Conservation (phyloP, 495 filamentous ascomycete genomes). For the Hyaloscypha hepaticicola region DNA sequence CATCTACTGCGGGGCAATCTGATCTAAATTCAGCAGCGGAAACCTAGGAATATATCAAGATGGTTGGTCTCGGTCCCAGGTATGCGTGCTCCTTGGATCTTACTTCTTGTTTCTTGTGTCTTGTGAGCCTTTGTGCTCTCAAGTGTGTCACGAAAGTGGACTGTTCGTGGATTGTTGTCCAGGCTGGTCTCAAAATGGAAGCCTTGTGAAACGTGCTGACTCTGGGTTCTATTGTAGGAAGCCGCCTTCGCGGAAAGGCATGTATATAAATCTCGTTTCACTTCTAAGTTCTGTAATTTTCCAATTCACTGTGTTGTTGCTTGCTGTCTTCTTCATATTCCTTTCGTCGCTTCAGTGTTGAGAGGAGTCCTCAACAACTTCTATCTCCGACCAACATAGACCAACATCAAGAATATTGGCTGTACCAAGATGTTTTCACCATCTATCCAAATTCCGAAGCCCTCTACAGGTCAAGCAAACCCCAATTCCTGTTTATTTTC, state of each 20-base stretch:
- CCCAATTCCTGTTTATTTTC: background rate
- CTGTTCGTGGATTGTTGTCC: background rate
- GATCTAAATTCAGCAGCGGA: background rate
- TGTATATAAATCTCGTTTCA: constrained; percentile 36
- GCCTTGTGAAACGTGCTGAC: background rate
- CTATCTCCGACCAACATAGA: background rate
- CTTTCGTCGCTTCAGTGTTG: background rate
- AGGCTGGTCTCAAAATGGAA: background rate
- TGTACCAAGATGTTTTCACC: background rate
- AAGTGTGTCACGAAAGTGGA: background rate
- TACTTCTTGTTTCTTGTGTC: background rate
- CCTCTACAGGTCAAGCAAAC: background rate
- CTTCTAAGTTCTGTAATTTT: constrained; percentile 18
- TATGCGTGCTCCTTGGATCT: background rate
- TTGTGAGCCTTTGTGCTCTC: background rate
- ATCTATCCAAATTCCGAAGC: background rate
- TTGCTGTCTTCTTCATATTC: background rate
- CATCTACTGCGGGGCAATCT: background rate
- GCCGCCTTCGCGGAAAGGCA: constrained; percentile 75
- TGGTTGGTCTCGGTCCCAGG: constrained; percentile 70
- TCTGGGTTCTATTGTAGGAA: constrained; percentile 41
- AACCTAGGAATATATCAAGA: constrained; percentile 40
- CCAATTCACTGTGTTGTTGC: background rate
- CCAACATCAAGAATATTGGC: background rate
- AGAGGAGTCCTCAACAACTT: background rate